These are phyloP conservation scores for Mycocentrospora acerina DNA, from an alignment of 2,329 filamentous ascomycete genomes.

Conservation along the genomic window DNA sequence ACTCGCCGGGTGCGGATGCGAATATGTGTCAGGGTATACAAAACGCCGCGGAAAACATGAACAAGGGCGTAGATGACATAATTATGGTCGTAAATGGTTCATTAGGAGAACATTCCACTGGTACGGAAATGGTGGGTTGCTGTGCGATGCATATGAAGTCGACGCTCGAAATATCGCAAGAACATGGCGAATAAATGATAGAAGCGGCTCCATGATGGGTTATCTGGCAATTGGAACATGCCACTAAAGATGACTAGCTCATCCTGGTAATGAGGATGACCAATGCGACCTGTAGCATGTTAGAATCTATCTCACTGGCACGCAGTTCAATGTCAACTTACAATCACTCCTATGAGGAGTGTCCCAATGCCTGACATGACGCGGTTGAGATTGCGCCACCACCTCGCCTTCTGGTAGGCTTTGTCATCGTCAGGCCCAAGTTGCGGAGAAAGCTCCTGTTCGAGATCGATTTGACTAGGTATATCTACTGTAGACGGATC, in stretches of 20 bases:
- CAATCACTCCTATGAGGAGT: slow-evolving; percentile 56
- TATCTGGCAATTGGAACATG: slow-evolving; percentile 2
- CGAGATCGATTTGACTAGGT: slow-evolving; percentile 40
- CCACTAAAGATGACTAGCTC: slow-evolving; percentile 15
- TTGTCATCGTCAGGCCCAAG: slow-evolving; percentile 50
- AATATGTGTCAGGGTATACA: too few species aligned
- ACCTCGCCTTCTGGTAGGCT: slow-evolving; percentile 60
- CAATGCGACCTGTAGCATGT: slow-evolving; percentile 33
- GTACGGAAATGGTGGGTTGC: slow-evolving; percentile 6
- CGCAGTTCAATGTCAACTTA: slow-evolving; percentile 42
- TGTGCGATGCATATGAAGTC: background rate
- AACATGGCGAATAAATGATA: slow-evolving; percentile 4
- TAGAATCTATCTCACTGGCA: slow-evolving; percentile 6
- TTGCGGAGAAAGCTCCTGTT: slow-evolving; percentile 48
- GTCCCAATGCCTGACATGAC: slow-evolving; percentile 61
- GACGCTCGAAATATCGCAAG: slow-evolving; percentile 1
- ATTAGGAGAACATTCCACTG: slow-evolving; percentile 20
- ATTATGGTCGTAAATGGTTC: slow-evolving; percentile 19
- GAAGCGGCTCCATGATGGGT: slow-evolving; percentile 4
- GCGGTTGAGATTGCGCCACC: slow-evolving; percentile 65
- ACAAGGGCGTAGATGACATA: slow-evolving; percentile 7
- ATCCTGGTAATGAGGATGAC: slow-evolving; percentile 42
- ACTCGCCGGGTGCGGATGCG: too few species aligned
- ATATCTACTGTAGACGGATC: slow-evolving; percentile 51
- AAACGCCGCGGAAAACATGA: slow-evolving; percentile 8